phyloP scores from a whole-genome alignment of 2,329 filamentous ascomycete genomes.

The Ceratocystis papillata region DNA sequence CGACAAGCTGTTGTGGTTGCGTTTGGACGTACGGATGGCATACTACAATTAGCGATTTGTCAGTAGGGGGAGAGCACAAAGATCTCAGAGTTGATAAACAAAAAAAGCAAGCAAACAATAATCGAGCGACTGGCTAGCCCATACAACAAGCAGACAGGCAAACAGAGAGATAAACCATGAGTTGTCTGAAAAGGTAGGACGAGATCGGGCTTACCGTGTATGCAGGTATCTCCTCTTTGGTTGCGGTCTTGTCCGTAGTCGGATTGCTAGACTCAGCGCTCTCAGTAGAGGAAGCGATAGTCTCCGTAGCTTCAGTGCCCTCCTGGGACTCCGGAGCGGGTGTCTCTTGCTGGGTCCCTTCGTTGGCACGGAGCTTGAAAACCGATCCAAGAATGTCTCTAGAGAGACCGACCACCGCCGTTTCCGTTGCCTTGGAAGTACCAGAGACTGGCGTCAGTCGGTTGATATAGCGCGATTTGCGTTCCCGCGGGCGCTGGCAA shows the following conservation, averaged over 20 bases:
- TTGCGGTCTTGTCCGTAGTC: neutral
- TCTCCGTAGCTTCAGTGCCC: neutral
- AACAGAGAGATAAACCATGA: no score
- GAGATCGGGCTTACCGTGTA: slow-evolving; percentile 36
- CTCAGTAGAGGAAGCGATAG: slow-evolving; percentile 7
- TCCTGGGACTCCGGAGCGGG: neutral
- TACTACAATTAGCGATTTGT: slow-evolving; percentile 44
- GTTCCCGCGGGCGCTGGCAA: slow-evolving; percentile 34
- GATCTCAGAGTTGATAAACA: neutral
- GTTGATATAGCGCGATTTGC: slow-evolving; percentile 49
- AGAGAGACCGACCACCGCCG: slow-evolving; percentile 55
- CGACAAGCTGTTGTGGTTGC: slow-evolving; percentile 59
- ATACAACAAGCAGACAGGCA: no score
- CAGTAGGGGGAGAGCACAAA: neutral
- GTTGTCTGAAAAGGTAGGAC: neutral
- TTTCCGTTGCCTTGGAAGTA: slow-evolving; percentile 55
- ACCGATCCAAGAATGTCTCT: slow-evolving; percentile 50
- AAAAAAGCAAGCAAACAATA: neutral
- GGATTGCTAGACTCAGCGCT: neutral
- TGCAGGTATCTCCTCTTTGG: slow-evolving; percentile 25
- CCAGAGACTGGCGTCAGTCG: slow-evolving; percentile 43
- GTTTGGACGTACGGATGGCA: slow-evolving; percentile 69
- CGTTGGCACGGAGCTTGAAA: slow-evolving; percentile 41
- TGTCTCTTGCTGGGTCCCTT: slow-evolving; percentile 13
- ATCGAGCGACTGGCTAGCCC: neutral